phyloP scores from a whole-genome alignment of 1,139 yeast species.

The Geotrichum citri-aurantii region DNA sequence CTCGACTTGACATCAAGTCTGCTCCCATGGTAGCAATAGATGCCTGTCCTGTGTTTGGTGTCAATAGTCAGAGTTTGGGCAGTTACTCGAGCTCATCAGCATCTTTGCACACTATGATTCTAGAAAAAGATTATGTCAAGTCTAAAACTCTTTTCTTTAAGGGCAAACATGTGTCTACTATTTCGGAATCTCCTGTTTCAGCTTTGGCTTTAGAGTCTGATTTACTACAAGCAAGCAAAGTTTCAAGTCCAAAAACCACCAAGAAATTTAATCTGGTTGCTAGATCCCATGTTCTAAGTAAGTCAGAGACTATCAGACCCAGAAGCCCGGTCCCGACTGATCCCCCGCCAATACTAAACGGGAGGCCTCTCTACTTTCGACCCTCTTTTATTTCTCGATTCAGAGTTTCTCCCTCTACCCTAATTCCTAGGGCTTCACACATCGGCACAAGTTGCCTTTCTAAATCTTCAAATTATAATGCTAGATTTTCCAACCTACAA shows the following conservation, averaged over 20 bases:
- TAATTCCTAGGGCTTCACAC: background rate
- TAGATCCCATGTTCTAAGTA: background rate
- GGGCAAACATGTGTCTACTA: background rate
- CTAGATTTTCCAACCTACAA: background rate
- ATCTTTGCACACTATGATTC: background rate
- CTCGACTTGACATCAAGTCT: background rate
- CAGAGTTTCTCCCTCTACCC: background rate
- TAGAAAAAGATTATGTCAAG: background rate
- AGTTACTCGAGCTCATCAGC: background rate
- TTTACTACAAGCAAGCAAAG: background rate
- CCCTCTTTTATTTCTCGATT: background rate
- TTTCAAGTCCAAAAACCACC: background rate
- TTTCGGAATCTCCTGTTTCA: background rate
- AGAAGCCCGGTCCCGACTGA: background rate
- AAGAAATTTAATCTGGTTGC: background rate
- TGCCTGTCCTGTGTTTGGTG: background rate
- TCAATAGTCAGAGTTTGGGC: background rate
- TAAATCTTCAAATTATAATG: background rate
- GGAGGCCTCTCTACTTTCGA: conserved; percentile 4
- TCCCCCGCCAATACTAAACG: background rate
- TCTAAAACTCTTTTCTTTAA: background rate
- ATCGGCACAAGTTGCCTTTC: background rate
- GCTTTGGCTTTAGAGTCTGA: background rate
- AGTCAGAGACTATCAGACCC: background rate
- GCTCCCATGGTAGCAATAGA: background rate